Evolutionary conservation across 2,329 filamentous ascomycete species (phyloP).

Genomic region (Cytospora piceae): DNA sequence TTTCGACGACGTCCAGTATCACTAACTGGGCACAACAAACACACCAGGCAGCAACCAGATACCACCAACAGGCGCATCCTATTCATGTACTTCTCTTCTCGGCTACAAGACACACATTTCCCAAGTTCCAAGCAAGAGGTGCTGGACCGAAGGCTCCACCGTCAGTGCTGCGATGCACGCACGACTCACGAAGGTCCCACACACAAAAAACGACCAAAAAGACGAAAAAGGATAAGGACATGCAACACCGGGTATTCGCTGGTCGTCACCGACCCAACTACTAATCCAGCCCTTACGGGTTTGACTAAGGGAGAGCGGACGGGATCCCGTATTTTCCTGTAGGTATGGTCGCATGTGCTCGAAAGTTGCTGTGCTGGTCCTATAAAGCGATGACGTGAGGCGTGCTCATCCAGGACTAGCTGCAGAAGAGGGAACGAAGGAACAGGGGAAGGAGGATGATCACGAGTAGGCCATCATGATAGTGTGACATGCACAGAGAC

Average conservation of each 20-base stretch:
- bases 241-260: background rate
- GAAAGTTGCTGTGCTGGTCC: background rate
- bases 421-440: background rate
- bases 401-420: background rate
- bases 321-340: conserved; percentile 24
- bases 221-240: background rate
- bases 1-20: too few relatives aligned
- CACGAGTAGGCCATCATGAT: too few relatives aligned
- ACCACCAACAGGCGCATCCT: too few relatives aligned
- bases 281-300: conserved; percentile 13
- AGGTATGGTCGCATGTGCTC: conserved; percentile 17
- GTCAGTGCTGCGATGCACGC: background rate
- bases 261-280: background rate
- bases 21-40: too few relatives aligned
- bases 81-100: background rate
- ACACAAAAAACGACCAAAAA: background rate
- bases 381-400: background rate
- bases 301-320: conserved; percentile 20
- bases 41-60: too few relatives aligned
- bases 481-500: background rate
- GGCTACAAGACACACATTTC: background rate
- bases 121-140: background rate
- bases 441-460: too few relatives aligned
- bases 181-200: background rate
- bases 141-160: background rate